Percentiles rank a stretch among this genome's conserved stretches.
phyloP scores from a whole-genome alignment of 371 early-diverging fungal species.

The Smittium culicis region DNA sequence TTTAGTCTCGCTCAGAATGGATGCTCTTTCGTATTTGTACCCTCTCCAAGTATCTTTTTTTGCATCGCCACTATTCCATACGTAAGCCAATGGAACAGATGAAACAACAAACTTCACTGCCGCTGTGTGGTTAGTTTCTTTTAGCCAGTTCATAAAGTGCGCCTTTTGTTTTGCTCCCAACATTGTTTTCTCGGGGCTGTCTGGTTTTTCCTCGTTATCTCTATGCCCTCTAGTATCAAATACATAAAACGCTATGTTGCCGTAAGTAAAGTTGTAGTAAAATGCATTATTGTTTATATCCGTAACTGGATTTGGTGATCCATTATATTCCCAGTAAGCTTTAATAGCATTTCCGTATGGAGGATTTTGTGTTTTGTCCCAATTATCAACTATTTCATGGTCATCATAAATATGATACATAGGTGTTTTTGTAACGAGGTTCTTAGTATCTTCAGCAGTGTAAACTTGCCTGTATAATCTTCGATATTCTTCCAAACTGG shows the following conservation, averaged over 20 bases:
- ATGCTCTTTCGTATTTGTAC: slow-evolving; percentile 30
- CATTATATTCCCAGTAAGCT: slow-evolving; percentile 35
- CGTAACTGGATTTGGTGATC: slow-evolving; percentile 20
- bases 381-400: slow-evolving; percentile 37
- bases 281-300: slow-evolving; percentile 12
- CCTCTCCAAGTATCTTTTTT: slow-evolving; percentile 36
- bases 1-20: slow-evolving; percentile 23
- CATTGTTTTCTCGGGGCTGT: slow-evolving; percentile 20
- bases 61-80: slow-evolving; percentile 29
- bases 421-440: slow-evolving; percentile 24
- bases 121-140: slow-evolving; percentile 25
- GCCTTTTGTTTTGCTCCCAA: slow-evolving; percentile 28
- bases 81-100: slow-evolving; percentile 32
- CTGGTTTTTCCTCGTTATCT: slow-evolving; percentile 14
- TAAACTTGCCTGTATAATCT: slow-evolving; percentile 36
- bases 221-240: slow-evolving; percentile 38
- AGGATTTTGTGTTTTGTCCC: slow-evolving; percentile 19
- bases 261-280: slow-evolving; percentile 33
- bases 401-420: slow-evolving; percentile 36
- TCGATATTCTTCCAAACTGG: slow-evolving; percentile 27
- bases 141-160: slow-evolving; percentile 25
- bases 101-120: slow-evolving; percentile 34
- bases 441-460: slow-evolving; percentile 19
- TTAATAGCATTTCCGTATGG: slow-evolving; percentile 30
- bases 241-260: slow-evolving; percentile 33